Evolutionary conservation across 768 basidiomycete genomes (phyloP).

Genomic region (Hemileccinum impolitum): DNA sequence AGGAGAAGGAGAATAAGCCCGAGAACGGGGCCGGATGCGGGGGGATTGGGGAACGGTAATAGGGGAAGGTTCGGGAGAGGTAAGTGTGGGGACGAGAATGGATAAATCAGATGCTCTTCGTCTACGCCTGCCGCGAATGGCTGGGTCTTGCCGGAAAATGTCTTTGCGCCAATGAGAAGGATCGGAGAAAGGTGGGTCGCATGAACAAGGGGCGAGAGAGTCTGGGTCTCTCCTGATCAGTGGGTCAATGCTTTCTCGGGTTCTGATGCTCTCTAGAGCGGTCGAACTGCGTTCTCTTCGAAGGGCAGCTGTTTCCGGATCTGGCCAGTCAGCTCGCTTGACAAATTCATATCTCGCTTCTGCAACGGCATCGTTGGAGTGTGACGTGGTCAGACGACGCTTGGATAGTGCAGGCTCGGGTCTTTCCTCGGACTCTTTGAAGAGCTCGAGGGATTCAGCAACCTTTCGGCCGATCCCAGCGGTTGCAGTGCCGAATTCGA

Average conservation of each 20-base stretch:
- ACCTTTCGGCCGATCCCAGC: constrained; percentile 75
- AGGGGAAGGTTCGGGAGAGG: constrained; percentile 23
- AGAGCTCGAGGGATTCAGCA: constrained; percentile 75
- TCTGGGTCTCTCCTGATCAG: constrained; percentile 24
- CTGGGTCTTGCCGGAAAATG: constrained; percentile 37
- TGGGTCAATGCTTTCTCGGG: constrained; percentile 42
- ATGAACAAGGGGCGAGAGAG: constrained; percentile 28
- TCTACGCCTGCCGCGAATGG: constrained; percentile 57
- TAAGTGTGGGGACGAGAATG: constrained; percentile 30
- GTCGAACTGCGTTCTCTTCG: constrained; percentile 67
- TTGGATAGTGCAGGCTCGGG: constrained; percentile 21
- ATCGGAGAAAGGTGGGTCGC: constrained; percentile 46
- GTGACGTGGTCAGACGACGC: constrained; percentile 32
- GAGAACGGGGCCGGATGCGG: constrained; percentile 40
- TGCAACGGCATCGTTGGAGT: constrained; percentile 51
- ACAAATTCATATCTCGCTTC: constrained; percentile 77
- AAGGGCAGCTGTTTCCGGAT: constrained; percentile 68
- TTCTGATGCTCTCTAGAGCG: constrained; percentile 51
- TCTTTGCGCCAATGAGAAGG: constrained; percentile 59
- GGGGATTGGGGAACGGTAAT: constrained; percentile 37
- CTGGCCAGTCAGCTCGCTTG: constrained; percentile 83
- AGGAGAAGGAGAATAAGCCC: constrained; percentile 52
- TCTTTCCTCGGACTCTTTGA: constrained; percentile 64
- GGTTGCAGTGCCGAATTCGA: constrained; percentile 5
- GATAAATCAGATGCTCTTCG: constrained; percentile 49